Percentiles rank a stretch among this genome's conserved stretches.
Conservation (phyloP, 768 basidiomycete species). For the Leccinum variicolor region DNA sequence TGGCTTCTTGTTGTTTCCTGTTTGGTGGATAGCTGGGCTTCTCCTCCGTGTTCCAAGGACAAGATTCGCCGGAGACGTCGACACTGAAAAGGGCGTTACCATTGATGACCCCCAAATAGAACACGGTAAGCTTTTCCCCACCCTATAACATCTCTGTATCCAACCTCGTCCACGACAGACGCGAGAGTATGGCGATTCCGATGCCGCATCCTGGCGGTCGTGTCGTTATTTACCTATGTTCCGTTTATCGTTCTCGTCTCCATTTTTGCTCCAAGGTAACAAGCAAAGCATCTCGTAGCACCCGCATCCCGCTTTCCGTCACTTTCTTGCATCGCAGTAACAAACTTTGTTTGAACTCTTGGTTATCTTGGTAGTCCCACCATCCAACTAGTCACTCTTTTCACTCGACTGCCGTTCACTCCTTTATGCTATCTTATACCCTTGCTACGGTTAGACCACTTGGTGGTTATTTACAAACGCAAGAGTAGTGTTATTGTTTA, state of each 20-base stretch:
- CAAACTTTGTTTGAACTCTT: slow-evolving; percentile 12
- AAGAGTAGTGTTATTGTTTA: slow-evolving; percentile 22
- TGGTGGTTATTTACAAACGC: slow-evolving; percentile 19
- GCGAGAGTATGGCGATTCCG: slow-evolving; percentile 71
- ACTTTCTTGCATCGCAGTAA: slow-evolving; percentile 25
- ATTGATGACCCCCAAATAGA: slow-evolving; percentile 81
- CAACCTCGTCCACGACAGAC: slow-evolving; percentile 40
- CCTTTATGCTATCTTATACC: slow-evolving; percentile 31
- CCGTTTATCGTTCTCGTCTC: slow-evolving; percentile 75
- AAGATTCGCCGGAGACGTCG: slow-evolving; percentile 53
- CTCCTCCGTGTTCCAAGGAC: slow-evolving; percentile 57
- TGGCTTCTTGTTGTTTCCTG: slow-evolving; percentile 58
- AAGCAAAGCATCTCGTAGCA: slow-evolving; percentile 11
- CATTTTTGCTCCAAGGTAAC: slow-evolving; percentile 48
- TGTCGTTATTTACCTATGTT: slow-evolving; percentile 72
- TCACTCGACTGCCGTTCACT: slow-evolving; percentile 19
- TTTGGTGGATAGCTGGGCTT: slow-evolving; percentile 63
- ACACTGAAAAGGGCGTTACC: slow-evolving; percentile 63
- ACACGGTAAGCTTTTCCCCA: slow-evolving; percentile 47
- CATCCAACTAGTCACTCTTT: slow-evolving; percentile 12
- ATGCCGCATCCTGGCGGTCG: slow-evolving; percentile 66
- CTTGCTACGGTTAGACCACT: slow-evolving; percentile 6
- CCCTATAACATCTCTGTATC: background rate
- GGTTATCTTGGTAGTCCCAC: slow-evolving; percentile 16
- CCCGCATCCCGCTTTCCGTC: slow-evolving; percentile 8